A percentile compares a stretch with the other conserved stretches of the same genome.
Conservation (phyloP, 1,139 yeast genomes). For the Diutina pseudorugosa region DNA sequence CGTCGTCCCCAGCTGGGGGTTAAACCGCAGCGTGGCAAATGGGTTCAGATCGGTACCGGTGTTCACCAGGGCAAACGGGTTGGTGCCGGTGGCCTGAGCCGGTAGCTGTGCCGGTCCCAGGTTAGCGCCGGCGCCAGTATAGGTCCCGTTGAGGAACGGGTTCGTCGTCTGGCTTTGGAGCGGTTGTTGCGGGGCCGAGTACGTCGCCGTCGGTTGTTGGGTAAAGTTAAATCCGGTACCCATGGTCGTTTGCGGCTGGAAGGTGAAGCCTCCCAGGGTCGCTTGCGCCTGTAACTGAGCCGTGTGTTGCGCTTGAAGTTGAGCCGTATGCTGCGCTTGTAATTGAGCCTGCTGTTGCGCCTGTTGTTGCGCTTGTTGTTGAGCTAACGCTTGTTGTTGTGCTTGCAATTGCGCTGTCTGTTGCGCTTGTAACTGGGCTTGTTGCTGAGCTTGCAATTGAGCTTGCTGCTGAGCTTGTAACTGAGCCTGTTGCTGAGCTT, state of each 20-base stretch:
- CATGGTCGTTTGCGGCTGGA: neutral
- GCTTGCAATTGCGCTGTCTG: slow-evolving; percentile 4
- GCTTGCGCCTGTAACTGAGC: neutral
- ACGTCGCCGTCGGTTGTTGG: neutral
- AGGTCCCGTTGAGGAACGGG: slow-evolving; percentile 23
- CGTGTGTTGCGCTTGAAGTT: neutral
- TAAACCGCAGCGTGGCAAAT: slow-evolving; percentile 1
- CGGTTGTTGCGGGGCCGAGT: slow-evolving; percentile 5
- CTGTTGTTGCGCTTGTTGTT: slow-evolving; percentile 9
- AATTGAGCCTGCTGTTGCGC: slow-evolving; percentile 9
- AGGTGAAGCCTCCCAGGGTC: neutral
- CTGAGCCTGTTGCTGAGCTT: slow-evolving; percentile 9
- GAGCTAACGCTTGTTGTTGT: neutral
- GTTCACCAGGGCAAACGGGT: slow-evolving; percentile 27
- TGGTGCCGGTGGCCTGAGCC: slow-evolving; percentile 25
- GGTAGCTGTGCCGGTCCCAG: slow-evolving; percentile 4
- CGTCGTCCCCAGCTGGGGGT: neutral
- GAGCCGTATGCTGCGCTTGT: slow-evolving; percentile 5
- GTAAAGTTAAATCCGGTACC: neutral
- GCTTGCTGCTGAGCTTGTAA: slow-evolving; percentile 7
- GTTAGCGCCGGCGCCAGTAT: slow-evolving; percentile 9
- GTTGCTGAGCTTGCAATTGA: slow-evolving; percentile 12
- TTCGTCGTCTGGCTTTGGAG: slow-evolving; percentile 19
- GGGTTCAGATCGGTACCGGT: slow-evolving; percentile 1
- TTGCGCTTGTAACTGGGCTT: slow-evolving; percentile 13